Evolutionary conservation across 441 rosid genomes (phyloP).

Genomic region (Populus hybrid): DNA sequence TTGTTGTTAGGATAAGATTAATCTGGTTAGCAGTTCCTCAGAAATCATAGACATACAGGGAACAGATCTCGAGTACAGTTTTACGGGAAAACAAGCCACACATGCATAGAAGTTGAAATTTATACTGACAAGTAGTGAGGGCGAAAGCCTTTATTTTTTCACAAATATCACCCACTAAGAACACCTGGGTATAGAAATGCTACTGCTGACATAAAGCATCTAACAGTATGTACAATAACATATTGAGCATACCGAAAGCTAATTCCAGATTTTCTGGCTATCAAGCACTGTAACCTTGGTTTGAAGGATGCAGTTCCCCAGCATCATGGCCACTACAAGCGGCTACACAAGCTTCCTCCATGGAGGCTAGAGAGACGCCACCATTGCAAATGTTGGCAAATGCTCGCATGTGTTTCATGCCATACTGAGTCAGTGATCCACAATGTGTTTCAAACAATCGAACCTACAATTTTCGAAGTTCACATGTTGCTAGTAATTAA

Average conservation of each 20-base stretch:
- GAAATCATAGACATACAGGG: no score
- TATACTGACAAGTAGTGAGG: neutral
- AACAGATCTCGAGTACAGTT: no score
- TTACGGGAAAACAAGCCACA: neutral
- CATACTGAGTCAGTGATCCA: slow-evolving; percentile 81
- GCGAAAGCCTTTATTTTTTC: neutral
- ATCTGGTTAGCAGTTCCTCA: no score
- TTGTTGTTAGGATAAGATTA: no score
- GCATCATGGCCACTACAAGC: slow-evolving; percentile 44
- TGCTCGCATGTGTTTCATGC: slow-evolving; percentile 93
- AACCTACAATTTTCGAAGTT: slow-evolving; percentile 37
- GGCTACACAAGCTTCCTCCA: slow-evolving; percentile 64
- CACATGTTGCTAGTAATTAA: neutral
- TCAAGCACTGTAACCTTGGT: slow-evolving; percentile 65
- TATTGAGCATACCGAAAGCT: neutral
- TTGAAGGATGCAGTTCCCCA: slow-evolving; percentile 42
- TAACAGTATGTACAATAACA: neutral
- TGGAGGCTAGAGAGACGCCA: slow-evolving; percentile 36
- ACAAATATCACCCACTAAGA: neutral
- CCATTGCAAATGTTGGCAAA: slow-evolving; percentile 84
- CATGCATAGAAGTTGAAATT: neutral
- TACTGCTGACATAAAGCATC: neutral
- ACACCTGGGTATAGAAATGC: neutral
- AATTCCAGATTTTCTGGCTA: neutral
- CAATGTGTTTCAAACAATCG: slow-evolving; percentile 67